These are phyloP conservation scores for Heliamphora exappendiculata DNA, from an alignment of 148 eudicot species.

Conservation along the genomic window DNA sequence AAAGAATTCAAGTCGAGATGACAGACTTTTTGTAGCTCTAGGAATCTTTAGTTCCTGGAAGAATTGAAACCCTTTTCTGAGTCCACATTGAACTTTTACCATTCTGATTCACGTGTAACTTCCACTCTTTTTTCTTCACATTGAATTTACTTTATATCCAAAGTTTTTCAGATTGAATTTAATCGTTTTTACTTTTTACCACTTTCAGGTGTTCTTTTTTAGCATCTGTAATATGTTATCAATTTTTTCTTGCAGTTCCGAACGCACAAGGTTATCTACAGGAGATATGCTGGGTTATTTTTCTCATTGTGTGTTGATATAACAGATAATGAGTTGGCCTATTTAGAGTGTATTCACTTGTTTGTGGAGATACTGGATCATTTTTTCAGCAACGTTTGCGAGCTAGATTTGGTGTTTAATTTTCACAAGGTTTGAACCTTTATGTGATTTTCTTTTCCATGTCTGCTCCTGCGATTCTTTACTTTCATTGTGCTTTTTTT, in stretches of 20 bases:
- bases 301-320: conserved; percentile 91
- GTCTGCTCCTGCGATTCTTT: not conserved
- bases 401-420: conserved; percentile 93
- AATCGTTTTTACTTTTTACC: not conserved
- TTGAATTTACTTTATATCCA: not conserved
- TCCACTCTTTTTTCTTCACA: not conserved
- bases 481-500: not conserved
- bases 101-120: not conserved
- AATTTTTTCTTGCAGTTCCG: conserved; percentile 61
- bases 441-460: not conserved
- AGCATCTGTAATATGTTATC: not conserved
- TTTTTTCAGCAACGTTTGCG: conserved; percentile 98
- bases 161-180: not conserved
- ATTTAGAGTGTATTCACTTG: conserved; percentile 86
- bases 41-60: not conserved
- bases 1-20: not conserved
- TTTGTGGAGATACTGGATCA: conserved; percentile 98
- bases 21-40: not conserved
- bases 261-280: conserved; percentile 89
- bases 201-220: not conserved
- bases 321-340: conserved; percentile 93
- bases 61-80: not conserved
- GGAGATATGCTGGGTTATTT: conserved; percentile 92
- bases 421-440: conserved; percentile 51
- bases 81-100: not conserved